Base-by-base conservation (phyloP, 306 rosid genomes). In the Vigna unguiculata region DNA sequence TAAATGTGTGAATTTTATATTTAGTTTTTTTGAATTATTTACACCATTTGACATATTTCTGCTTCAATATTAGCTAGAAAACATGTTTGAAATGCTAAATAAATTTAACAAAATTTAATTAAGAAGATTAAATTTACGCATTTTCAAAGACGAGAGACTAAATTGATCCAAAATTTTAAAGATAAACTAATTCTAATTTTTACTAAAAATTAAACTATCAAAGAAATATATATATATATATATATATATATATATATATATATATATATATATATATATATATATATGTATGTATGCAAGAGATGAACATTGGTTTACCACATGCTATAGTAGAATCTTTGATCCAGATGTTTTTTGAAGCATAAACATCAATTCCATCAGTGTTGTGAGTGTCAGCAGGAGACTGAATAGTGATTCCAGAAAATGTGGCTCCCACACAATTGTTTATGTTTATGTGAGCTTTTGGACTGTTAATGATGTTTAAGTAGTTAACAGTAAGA, bases 361-460 rank as follows among this genome's bases (percentile, higher is more conserved):
- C 0, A 28, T 81, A 12, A 6, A 87, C 64, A n/a, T 65, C 78
- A 69, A 84, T 47, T 2, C 90, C 88, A 80, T 87, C 90, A 0
- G 90, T 87, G 69, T 87, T 87, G 20, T 85, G 88, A 9, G 86
- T 87, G 0, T 78, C 5, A 11, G 2, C 32, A 32, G 86, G 86
- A 22, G 90, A 78, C 19, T 2, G 2, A 43, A 84, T 63, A 0
- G 2, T 0, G 6, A 87, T 53, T 24, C 32, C 3, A 13, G 46
- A 49, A 53, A 87, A 71, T 9, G 1, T 30, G 1, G 45, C 83
- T 15, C 49, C 75, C 1, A 57, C 1, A 65, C 82, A 73, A 5
- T 0, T 3, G 20, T 2, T 11, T 3, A 84, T 21, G 22, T 24
- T 0, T 19, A 84, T 60, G 63, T 84, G 86, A 52, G 36, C 22